A percentile compares a stretch with the other conserved stretches of the same genome.
Evolutionary conservation across 257 asterid species (phyloP).

Genomic region (Handroanthus guayacan): DNA sequence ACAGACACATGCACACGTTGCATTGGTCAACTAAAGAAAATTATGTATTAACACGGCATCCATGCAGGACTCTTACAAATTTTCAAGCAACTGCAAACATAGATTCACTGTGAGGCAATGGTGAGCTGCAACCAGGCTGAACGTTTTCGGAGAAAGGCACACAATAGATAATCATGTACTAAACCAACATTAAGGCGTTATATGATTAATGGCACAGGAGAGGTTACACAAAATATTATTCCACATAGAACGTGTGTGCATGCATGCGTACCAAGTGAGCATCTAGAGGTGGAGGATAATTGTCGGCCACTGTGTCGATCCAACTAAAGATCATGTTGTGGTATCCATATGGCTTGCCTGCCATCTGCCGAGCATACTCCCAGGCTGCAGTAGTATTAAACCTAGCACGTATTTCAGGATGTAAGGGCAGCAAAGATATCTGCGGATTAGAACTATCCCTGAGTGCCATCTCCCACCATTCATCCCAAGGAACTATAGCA

Average conservation of each 20-base stretch:
- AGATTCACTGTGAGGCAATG: neutral
- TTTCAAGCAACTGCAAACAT: neutral
- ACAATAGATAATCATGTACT: neutral
- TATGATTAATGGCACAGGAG: constrained; percentile 10
- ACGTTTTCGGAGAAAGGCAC: neutral
- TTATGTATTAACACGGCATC: neutral
- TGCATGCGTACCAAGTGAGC: constrained; percentile 92
- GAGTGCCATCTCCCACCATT: constrained; percentile 92
- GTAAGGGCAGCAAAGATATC: constrained; percentile 88
- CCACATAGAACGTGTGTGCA: neutral
- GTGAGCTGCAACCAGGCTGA: neutral
- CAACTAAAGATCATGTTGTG: constrained; percentile 99
- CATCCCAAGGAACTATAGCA: constrained; percentile 88
- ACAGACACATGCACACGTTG: neutral
- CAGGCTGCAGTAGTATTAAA: constrained; percentile 88
- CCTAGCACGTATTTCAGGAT: constrained; percentile 84
- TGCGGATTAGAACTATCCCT: constrained; percentile 95
- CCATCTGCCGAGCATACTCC: constrained; percentile 90
- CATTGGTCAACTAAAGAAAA: neutral
- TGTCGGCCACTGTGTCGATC: constrained; percentile 94
- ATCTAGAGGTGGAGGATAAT: constrained; percentile 98
- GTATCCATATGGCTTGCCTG: constrained; percentile 97
- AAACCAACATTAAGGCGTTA: constrained; percentile 15
- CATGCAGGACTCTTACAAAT: neutral
- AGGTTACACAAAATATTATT: neutral